Conservation (phyloP, 148 eudicot species). For the Rheum nobile region DNA sequence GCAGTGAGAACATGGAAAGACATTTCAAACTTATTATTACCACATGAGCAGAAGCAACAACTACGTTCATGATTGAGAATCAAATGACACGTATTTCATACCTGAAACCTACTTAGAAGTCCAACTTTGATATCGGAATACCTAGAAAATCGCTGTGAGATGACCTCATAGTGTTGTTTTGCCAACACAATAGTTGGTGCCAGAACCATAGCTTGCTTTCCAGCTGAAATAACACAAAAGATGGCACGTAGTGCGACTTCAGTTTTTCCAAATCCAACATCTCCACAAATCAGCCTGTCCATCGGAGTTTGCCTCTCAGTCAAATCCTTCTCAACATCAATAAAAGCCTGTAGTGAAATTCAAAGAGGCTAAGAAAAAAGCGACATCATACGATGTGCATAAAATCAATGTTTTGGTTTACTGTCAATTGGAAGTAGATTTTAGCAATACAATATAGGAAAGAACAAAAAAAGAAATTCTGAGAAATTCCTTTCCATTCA, state of each 20-base stretch:
- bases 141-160: constrained; percentile 66
- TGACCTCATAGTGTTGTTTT: constrained; percentile 83
- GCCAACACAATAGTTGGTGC: constrained; percentile 97
- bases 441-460: background rate
- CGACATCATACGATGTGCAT: background rate
- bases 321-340: constrained; percentile 90
- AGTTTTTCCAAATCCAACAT: constrained; percentile 98
- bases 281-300: constrained; percentile 97
- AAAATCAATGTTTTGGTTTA: background rate
- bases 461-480: background rate
- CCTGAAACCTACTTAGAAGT: constrained; percentile 98
- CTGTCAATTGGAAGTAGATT: background rate
- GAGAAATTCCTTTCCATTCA: background rate
- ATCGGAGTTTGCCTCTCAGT: constrained; percentile 93
- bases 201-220: constrained; percentile 93
- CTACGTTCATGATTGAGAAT: background rate
- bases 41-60: background rate
- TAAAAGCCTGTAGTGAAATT: constrained; percentile 63
- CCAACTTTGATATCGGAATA: constrained; percentile 58
- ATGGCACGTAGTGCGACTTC: constrained; percentile 97
- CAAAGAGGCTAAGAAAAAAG: constrained; percentile 22
- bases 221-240: constrained; percentile 79
- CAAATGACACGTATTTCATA: constrained; percentile 14
- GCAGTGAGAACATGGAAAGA: background rate
- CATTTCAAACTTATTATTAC: background rate